phyloP scores from a whole-genome alignment of 2,329 filamentous ascomycete species.

The Verticillium dahliae region DNA sequence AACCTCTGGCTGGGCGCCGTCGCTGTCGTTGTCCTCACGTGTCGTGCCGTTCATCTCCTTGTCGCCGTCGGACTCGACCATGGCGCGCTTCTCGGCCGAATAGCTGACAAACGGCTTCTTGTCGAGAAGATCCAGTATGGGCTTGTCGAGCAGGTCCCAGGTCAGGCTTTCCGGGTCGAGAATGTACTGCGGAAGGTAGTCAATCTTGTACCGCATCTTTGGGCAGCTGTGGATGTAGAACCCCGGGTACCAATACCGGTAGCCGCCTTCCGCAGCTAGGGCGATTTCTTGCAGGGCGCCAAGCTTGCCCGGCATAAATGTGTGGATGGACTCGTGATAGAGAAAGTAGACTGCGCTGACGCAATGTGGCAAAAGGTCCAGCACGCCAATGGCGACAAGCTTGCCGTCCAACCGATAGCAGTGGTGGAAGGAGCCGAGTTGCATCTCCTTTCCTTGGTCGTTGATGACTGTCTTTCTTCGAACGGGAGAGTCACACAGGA shows the following conservation, averaged over 20 bases:
- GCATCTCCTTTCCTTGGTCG: conserved; percentile 43
- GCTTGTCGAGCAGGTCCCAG: conserved; percentile 55
- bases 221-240: conserved; percentile 76
- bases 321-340: conserved; percentile 69
- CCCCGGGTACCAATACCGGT: conserved; percentile 72
- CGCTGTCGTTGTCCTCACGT: conserved; percentile 3
- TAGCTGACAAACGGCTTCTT: conserved; percentile 50
- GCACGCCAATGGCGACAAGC: conserved; percentile 67
- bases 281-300: conserved; percentile 68
- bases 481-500: conserved; percentile 68
- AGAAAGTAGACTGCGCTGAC: conserved; percentile 81
- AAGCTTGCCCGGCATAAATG: conserved; percentile 66
- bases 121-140: conserved; percentile 43
- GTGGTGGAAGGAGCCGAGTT: conserved; percentile 71
- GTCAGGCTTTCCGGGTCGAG: conserved; percentile 60
- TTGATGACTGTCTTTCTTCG: conserved; percentile 33
- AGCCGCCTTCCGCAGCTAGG: conserved; percentile 61
- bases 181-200: conserved; percentile 68
- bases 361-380: conserved; percentile 69
- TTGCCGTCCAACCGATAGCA: conserved; percentile 73
- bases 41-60: conserved; percentile 16
- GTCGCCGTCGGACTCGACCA: not conserved
- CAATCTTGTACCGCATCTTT: conserved; percentile 83
- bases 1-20: conserved; percentile 17
- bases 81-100: conserved; percentile 18